Evolutionary conservation across 176 grass and related monocot genomes (phyloP).

Genomic region (Rhynchospora breviuscula): DNA sequence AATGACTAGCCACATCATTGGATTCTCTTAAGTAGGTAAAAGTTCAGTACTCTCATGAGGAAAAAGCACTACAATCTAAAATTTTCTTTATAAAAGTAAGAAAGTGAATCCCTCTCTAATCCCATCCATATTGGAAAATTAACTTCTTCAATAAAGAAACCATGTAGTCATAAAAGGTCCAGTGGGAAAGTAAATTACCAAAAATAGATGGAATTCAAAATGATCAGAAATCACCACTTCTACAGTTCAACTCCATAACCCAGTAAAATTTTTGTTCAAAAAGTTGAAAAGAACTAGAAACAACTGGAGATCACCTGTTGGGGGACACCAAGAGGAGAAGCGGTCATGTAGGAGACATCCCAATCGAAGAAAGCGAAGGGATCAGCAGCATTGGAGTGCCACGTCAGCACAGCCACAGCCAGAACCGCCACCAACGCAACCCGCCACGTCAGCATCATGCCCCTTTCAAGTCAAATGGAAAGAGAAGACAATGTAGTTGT

Average conservation of each 20-base stretch:
- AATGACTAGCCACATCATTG: neutral
- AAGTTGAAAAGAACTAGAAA: neutral
- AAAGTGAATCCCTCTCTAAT: neutral
- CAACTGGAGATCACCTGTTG: slow-evolving; percentile 39
- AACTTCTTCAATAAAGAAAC: neutral
- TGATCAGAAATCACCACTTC: neutral
- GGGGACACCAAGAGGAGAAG: slow-evolving; percentile 60
- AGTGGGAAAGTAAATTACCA: neutral
- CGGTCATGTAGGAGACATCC: slow-evolving; percentile 89
- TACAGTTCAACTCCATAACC: neutral
- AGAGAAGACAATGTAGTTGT: slow-evolving; percentile 9
- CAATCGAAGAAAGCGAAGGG: slow-evolving; percentile 69
- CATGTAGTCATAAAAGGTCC: neutral
- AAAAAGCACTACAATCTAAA: neutral
- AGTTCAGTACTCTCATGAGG: neutral
- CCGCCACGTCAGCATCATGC: slow-evolving; percentile 26
- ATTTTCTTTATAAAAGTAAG: neutral
- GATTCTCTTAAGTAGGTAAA: neutral
- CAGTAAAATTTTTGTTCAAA: neutral
- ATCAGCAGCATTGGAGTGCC: slow-evolving; percentile 37
- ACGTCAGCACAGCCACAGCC: slow-evolving; percentile 29
- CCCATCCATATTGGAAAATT: neutral
- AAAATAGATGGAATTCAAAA: neutral
- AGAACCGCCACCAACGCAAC: neutral
- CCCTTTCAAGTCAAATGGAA: neutral